Base-by-base conservation (phyloP, 2,329 filamentous ascomycete genomes). In the Alternaria arbusti region DNA sequence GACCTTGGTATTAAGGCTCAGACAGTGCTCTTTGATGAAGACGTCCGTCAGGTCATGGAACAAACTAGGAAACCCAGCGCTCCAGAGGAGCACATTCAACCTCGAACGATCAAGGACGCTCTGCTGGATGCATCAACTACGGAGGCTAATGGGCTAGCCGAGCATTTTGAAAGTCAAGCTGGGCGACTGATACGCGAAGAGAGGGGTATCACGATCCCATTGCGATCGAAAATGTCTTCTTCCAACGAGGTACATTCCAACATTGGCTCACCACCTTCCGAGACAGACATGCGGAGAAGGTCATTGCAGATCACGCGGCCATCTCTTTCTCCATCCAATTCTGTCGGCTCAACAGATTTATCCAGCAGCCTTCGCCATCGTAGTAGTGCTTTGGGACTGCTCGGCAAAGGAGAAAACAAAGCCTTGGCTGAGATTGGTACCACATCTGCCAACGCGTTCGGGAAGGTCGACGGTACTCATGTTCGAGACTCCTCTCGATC, bases 21-120 rank as follows among this genome's bases (percentile, higher is more conserved):
- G 75, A 98, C 93, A 0, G 90, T 99, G 2, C 91, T 98, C 75
- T 98, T 98, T 73, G 94, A 97, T 69, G 93, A 94, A 59, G 87
- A 85, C 44, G 83, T 76, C 9, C 72, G 70, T 20, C 69, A 88
- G 9, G 81, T 88, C 10, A 81, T 84, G 45, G 80, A 82, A n/a
- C 64, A 77, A 45, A 72, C 69, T 25, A 66, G 73, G 20, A 69
- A 64, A 25, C 75, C 68, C 65, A 76, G 64, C 63, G 73, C 25
- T 72, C 82, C 64, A 69, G 74, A 78, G 62, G 70, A 78, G 57
- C 71, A 77, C 58, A 67, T 61, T 30, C 79, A 78, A 40, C 87
- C 88, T 6, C 91, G 93, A 70, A 97, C 94, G 0, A 96, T 98
- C 69, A 89, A 92, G 4, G 95, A 98, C 80, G 96, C 96, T 6